These are phyloP conservation scores for Rhynchospora breviuscula DNA, from an alignment of 176 grass and related monocot genomes.

Conservation along the genomic window DNA sequence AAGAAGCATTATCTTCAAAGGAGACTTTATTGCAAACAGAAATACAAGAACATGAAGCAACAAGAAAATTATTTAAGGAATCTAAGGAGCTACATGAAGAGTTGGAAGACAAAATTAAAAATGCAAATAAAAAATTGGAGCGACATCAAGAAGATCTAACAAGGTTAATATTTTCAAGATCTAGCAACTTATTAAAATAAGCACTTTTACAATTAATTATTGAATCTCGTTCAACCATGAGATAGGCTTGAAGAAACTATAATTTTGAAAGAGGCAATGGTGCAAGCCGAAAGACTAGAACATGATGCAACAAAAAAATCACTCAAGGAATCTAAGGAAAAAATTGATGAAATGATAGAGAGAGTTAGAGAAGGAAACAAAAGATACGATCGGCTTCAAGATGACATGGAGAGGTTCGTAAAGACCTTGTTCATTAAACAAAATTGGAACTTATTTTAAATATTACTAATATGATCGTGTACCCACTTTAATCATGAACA, in stretches of 20 bases:
- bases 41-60: constrained; percentile 44
- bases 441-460: neutral
- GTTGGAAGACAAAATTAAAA: constrained; percentile 51
- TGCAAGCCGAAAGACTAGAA: constrained; percentile 47
- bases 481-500: constrained; percentile 20
- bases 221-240: constrained; percentile 23
- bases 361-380: constrained; percentile 51
- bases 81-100: constrained; percentile 48
- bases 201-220: neutral
- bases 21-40: constrained; percentile 48
- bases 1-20: constrained; percentile 38
- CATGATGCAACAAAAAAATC: constrained; percentile 51
- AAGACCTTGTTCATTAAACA: neutral
- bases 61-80: constrained; percentile 37
- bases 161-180: constrained; percentile 38
- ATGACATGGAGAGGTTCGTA: constrained; percentile 50
- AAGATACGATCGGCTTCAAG: constrained; percentile 45
- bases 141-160: constrained; percentile 49
- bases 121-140: constrained; percentile 52
- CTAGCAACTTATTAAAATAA: constrained; percentile 20
- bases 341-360: constrained; percentile 44
- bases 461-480: neutral
- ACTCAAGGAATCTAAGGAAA: constrained; percentile 43
- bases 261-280: constrained; percentile 47
- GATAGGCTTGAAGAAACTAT: constrained; percentile 82